These are phyloP conservation scores for Coniochaeta prunicola DNA, from an alignment of 2,329 filamentous ascomycete genomes.

Conservation along the genomic window DNA sequence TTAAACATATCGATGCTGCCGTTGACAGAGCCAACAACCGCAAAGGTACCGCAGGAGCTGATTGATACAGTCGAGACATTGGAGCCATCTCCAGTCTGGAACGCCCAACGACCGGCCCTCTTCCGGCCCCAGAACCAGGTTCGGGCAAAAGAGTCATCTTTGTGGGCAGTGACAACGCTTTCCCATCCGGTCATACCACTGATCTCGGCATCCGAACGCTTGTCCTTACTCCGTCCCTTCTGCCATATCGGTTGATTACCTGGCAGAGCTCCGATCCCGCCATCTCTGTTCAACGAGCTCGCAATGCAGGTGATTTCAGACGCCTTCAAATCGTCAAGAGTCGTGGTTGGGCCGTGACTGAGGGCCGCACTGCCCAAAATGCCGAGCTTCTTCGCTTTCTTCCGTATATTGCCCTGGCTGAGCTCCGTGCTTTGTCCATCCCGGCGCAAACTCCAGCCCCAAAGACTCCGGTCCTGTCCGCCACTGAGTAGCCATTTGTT, in stretches of 20 bases:
- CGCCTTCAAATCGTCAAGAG: constrained; percentile 73
- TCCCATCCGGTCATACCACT: constrained; percentile 89
- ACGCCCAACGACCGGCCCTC: constrained; percentile 85
- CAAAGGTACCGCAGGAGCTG: constrained; percentile 89
- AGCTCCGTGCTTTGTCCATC: constrained; percentile 92
- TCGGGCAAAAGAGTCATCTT: constrained; percentile 73
- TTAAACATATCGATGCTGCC: constrained; percentile 95
- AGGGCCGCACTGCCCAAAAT: constrained; percentile 52
- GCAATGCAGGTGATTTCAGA: constrained; percentile 89
- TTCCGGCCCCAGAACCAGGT: constrained; percentile 99
- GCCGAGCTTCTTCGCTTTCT: constrained; percentile 84
- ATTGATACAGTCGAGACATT: constrained; percentile 82
- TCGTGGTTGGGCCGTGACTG: constrained; percentile 53
- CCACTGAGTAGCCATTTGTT: constrained; percentile 94
- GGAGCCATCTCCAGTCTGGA: constrained; percentile 77
- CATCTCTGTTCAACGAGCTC: constrained; percentile 87
- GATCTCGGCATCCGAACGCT: constrained; percentile 59
- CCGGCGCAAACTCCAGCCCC: constrained; percentile 91
- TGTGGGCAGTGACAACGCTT: constrained; percentile 89
- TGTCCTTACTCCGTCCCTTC: constrained; percentile 59
- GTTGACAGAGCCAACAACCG: constrained; percentile 74
- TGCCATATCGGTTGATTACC: constrained; percentile 79
- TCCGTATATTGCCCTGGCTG: constrained; percentile 82
- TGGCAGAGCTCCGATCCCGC: constrained; percentile 79
- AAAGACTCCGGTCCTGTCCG: constrained; percentile 82